phyloP scores from a whole-genome alignment of 1,284 basidiomycete genomes.

The Cutaneotrichosporon arboriforme region DNA sequence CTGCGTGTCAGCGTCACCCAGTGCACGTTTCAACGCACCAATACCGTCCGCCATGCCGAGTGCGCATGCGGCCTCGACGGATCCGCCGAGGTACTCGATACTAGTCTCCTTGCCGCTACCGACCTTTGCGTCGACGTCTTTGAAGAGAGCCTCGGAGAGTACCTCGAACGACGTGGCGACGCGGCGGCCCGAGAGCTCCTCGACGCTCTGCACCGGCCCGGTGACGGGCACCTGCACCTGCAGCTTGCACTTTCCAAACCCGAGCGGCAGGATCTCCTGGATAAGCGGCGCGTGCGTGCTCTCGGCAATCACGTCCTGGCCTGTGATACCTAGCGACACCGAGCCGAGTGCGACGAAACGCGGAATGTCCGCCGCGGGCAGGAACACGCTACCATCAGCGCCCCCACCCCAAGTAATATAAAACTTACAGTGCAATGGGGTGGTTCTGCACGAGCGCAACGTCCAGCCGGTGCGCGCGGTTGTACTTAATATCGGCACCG shows the following conservation, averaged over 20 bases:
- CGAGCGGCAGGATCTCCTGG: constrained; percentile 74
- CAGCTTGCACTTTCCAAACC: constrained; percentile 89
- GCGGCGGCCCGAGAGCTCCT: constrained; percentile 81
- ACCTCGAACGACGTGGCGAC: constrained; percentile 93
- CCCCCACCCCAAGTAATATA: no score
- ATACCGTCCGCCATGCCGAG: constrained; percentile 96
- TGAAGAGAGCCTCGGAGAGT: constrained; percentile 75
- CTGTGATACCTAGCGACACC: constrained; percentile 59
- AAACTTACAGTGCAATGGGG: constrained; percentile 78
- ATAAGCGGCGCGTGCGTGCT: constrained; percentile 71
- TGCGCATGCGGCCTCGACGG: constrained; percentile 96
- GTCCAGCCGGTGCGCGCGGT: constrained; percentile 79
- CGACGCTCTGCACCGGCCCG: constrained; percentile 63
- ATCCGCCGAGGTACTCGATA: constrained; percentile 94
- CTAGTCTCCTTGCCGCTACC: constrained; percentile 54
- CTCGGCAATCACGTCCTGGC: constrained; percentile 96
- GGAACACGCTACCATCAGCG: constrained; percentile 69
- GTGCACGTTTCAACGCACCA: constrained; percentile 55
- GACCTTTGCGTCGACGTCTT: constrained; percentile 61
- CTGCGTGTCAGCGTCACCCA: constrained; percentile 47
- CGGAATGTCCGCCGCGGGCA: constrained; percentile 95
- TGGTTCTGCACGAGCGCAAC: constrained; percentile 90
- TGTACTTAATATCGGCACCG: constrained; percentile 95
- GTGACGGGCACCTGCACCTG: constrained; percentile 91
- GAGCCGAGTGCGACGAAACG: constrained; percentile 98